Conservation (phyloP, 2,329 filamentous ascomycete species). For the Fusarium lateritium region DNA sequence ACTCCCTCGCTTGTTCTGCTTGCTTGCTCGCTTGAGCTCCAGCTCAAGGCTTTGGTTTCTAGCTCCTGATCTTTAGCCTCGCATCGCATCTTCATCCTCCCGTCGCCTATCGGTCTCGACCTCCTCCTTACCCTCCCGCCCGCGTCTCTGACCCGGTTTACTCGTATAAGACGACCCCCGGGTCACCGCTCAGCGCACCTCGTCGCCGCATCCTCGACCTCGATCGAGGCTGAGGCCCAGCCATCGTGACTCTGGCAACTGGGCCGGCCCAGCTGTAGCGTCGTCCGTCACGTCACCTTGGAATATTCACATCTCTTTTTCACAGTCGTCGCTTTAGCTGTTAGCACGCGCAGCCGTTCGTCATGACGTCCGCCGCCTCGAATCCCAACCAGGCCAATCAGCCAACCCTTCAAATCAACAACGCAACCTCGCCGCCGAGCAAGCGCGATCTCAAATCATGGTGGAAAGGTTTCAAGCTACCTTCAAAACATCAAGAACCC, state of each 20-base stretch:
- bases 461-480: conserved; percentile 96
- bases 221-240: conserved; percentile 43
- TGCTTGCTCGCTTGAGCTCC: conserved; percentile 29
- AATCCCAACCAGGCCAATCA: conserved; percentile 54
- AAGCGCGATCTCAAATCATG: conserved; percentile 93
- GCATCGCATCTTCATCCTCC: conserved; percentile 20
- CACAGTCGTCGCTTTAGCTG: conserved; percentile 16
- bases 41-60: conserved; percentile 37
- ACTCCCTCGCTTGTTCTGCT: conserved; percentile 34
- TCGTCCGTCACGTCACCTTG: conserved; percentile 35
- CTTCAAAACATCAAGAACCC: conserved; percentile 69
- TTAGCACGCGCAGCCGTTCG: conserved; percentile 36
- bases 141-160: conserved; percentile 22
- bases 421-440: conserved; percentile 79
- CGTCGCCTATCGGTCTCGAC: conserved; percentile 35
- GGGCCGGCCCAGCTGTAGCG: conserved; percentile 50
- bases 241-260: conserved; percentile 48
- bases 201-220: conserved; percentile 34
- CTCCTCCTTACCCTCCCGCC: conserved; percentile 2
- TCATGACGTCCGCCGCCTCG: conserved; percentile 57
- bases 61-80: conserved; percentile 40
- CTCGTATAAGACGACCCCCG: conserved; percentile 23
- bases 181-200: conserved; percentile 37
- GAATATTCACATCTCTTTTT: conserved; percentile 15
- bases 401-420: conserved; percentile 51